Conservation (phyloP, 2,329 filamentous ascomycete species). For the Aspergillus pseudotamarii region DNA sequence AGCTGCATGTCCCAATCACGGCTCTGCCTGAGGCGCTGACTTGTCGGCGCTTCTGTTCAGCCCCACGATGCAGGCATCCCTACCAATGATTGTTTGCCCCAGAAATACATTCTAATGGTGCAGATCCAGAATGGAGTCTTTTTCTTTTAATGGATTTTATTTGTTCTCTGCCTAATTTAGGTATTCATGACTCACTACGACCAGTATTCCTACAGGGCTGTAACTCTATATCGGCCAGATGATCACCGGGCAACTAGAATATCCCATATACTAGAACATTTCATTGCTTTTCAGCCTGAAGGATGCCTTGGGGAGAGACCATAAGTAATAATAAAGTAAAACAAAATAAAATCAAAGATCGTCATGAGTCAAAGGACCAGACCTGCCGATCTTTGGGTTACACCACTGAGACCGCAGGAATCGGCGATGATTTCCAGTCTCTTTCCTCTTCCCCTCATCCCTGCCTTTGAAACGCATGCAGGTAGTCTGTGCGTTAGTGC, state of each 20-base stretch:
- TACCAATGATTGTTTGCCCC: background rate
- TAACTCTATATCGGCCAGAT: background rate
- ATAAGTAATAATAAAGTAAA: background rate
- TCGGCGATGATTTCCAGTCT: background rate
- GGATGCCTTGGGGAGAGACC: background rate
- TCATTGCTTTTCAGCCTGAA: background rate
- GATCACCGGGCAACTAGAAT: background rate
- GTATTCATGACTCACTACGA: background rate
- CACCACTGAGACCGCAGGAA: conserved; percentile 1
- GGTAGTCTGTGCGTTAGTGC: background rate
- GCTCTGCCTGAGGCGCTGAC: background rate
- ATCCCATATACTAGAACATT: background rate
- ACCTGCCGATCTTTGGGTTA: conserved; percentile 8
- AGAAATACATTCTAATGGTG: background rate
- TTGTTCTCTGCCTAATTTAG: background rate
- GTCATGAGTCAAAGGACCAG: conserved; percentile 3
- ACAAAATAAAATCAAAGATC: background rate
- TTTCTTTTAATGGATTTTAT: background rate
- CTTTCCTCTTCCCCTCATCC: background rate
- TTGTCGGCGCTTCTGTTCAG: conserved; percentile 1
- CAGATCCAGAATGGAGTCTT: background rate
- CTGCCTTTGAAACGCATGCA: conserved; percentile 4
- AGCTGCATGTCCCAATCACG: conserved; percentile 1
- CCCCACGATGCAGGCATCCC: background rate
- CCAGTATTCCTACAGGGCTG: background rate